These are phyloP conservation scores for Pinguiococcus pyrenoidosus DNA, from an alignment of 108 stramenopile species.

Conservation along the genomic window DNA sequence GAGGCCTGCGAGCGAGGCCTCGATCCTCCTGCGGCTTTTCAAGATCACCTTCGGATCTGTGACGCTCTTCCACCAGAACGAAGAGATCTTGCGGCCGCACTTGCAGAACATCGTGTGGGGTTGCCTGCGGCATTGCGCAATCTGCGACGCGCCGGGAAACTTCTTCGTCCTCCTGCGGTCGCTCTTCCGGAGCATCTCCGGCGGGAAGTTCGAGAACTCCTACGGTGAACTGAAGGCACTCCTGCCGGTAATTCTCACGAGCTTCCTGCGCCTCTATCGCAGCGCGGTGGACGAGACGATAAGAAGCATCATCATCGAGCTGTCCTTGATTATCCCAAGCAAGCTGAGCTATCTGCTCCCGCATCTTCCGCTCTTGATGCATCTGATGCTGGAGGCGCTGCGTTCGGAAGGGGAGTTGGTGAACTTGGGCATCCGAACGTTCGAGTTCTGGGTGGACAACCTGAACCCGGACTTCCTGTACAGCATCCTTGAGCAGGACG, in stretches of 20 bases:
- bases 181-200: conserved; percentile 71
- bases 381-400: conserved; percentile 67
- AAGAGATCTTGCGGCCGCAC: conserved; percentile 62
- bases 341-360: conserved; percentile 72
- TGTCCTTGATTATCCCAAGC: conserved; percentile 76
- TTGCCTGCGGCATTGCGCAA: conserved; percentile 34
- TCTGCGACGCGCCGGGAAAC: conserved; percentile 32
- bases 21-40: conserved; percentile 43
- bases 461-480: conserved; percentile 53
- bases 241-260: conserved; percentile 16
- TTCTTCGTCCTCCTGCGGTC: conserved; percentile 58
- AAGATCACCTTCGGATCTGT: conserved; percentile 63
- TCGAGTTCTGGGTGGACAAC: conserved; percentile 95
- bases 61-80: conserved; percentile 65
- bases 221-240: conserved; percentile 17
- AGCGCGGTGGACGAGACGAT: conserved; percentile 12
- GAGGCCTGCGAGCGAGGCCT: conserved; percentile 6
- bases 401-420: conserved; percentile 64
- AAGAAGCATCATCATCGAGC: conserved; percentile 57
- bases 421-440: conserved; percentile 61
- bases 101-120: conserved; percentile 52
- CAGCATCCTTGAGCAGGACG: conserved; percentile 10
- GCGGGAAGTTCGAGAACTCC: conserved; percentile 84
- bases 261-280: conserved; percentile 25
- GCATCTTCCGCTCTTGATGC: conserved; percentile 69